These are phyloP conservation scores for Orbilia quercus DNA, from an alignment of 2,329 filamentous ascomycete species.

Conservation along the genomic window DNA sequence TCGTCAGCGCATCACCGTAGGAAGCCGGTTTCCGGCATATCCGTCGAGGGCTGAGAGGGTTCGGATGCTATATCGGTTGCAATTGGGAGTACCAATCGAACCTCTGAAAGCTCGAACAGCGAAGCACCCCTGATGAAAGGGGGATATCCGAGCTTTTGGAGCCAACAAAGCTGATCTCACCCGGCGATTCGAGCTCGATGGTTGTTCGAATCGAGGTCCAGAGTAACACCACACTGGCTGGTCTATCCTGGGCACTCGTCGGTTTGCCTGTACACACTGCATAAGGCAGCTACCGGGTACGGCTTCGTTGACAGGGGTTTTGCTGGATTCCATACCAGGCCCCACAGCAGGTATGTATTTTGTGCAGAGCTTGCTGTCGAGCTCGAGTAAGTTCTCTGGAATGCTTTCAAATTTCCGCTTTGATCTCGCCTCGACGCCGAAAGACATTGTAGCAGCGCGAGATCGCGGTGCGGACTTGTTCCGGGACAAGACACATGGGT, in stretches of 20 bases:
- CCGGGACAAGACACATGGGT: slow-evolving; percentile 40
- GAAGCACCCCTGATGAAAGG: too few relatives aligned
- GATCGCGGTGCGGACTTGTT: slow-evolving; percentile 54
- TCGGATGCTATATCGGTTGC: background rate
- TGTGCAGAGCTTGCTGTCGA: too few relatives aligned
- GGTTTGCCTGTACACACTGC: too few relatives aligned
- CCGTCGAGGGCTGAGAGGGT: slow-evolving; percentile 29
- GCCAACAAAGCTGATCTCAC: too few relatives aligned
- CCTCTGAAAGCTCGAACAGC: background rate
- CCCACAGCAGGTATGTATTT: too few relatives aligned
- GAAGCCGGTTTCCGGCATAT: slow-evolving; percentile 40
- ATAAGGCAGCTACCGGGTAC: too few relatives aligned
- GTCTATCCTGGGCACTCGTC: too few relatives aligned
- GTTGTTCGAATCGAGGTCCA: too few relatives aligned
- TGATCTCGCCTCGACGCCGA: slow-evolving; percentile 55
- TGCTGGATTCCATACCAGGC: background rate
- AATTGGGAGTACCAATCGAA: background rate
- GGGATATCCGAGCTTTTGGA: too few relatives aligned
- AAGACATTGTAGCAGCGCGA: slow-evolving; percentile 18
- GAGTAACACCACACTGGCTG: too few relatives aligned
- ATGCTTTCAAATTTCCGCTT: slow-evolving; percentile 42
- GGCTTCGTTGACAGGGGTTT: background rate
- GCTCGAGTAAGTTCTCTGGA: slow-evolving; percentile 40
- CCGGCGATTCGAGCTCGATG: too few relatives aligned
- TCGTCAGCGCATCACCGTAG: slow-evolving; percentile 33